Base-by-base conservation (phyloP, 352 stramenopile species). In the Pythium myriotylum region DNA sequence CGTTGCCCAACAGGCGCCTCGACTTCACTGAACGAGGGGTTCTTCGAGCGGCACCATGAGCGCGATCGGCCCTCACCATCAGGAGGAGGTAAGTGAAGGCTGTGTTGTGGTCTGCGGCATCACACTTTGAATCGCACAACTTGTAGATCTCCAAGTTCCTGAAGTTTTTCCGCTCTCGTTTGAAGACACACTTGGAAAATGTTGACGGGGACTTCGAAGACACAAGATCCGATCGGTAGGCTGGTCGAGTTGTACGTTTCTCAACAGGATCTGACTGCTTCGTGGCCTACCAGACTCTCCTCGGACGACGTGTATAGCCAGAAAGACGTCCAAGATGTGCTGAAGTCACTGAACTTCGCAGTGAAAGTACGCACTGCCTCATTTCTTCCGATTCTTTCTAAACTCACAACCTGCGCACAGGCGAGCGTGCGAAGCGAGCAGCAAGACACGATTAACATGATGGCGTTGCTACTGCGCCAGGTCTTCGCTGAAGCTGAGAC, bases 381-480 rank as follows among this genome's bases (percentile, higher is more conserved):
- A 35, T 35, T 35, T 35, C 10, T 10, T n/a, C n/a, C n/a, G n/a
- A n/a, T 10, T 35, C 5, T 35, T 10, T 35, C 29, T 10, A 35
- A 35, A 10, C 29, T 35, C 29, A 10, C 5, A 35, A 5, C 10
- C 29, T 35, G 41, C 3, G 29, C 9, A 14, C 56, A 92, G 84
- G 76, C 77, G 3, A 94, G 85, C 39, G 79, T 89, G 22, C 79
- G 82, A 29, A 89, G 82, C 32, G 84, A 94, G 51, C 67, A 91
- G 37, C 80, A 92, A 52, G 84, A 94, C 67, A 89, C 79, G 41
- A 89, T 94, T 72, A 92, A 90, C 64, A 94, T 92, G 84, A 94
- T 90, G 76, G 84, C 82, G 64, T 56, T 94, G 48, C 59, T 94
- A n/a, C 70, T 94, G 56, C 81, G 80, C 41, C 82, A 92, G 74